Evolutionary conservation across 495 filamentous ascomycete genomes (phyloP), one percentile per base, ranked within the genome.

Genomic region (Penicillium desertorum): DNA sequence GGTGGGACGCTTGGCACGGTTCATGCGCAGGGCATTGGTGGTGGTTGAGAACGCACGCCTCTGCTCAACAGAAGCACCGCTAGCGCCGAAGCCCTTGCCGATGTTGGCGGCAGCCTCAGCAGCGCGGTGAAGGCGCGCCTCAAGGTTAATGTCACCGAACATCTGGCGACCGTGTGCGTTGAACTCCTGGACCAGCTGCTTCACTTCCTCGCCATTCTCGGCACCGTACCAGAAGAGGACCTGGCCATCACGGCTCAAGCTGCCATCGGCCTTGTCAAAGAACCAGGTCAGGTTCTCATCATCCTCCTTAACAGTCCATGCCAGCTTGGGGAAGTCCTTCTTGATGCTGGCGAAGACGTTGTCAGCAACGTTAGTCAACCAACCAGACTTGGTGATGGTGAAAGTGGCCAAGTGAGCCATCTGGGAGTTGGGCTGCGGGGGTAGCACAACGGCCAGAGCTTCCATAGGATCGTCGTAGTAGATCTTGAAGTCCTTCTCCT

Each of bases 251-350:
- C 85, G 83, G 45, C 88, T 89, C 57, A 97, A 78, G 72, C 89
- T 96, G 46, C 95, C 95, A 58, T 96, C 90, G 9, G 94, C 88
- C 79, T 96, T 96, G 76, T 96, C 93, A 60, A 95, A 96, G 79
- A 98, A 98, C 94, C 94, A 98, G 27, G 89, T 91, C 64, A 98
- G 79, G 71, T 98, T 98, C 81, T 98, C 95, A 60, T 98, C 94
- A 58, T 94, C 90, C 63, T 91, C 88, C 76, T 90, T 92, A 42
- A 97, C 94, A n/a, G 91, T 96, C 93, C 94, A 98, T 34, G 92
- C 86, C 52, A 98, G 83, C 75, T 87, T 92, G 58, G 90, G 85
- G 69, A 90, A 89, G 65, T 97, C 92, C 74, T 93, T 95, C 78
- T 92, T 91, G 67, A 98, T 88, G 52, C 88, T 84, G 48, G 89